Evolutionary conservation across 805 yeast species (phyloP).

Genomic region (Monosporozyma solicola): DNA sequence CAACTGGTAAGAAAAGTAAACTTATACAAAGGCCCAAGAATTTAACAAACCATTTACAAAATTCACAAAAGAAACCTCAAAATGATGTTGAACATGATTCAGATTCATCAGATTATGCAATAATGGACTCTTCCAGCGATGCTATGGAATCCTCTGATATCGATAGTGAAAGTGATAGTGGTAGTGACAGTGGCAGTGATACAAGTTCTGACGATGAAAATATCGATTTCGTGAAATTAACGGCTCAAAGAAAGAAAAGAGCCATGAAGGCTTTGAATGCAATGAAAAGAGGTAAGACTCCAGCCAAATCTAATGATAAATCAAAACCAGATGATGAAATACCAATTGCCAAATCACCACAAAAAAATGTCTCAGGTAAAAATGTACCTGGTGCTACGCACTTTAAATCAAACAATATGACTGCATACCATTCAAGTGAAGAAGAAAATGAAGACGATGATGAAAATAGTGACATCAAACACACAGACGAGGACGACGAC

Average conservation of each 20-base stretch:
- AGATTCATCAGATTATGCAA: constrained; percentile 20
- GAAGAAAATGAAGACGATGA: background rate
- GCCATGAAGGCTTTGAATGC: constrained; percentile 41
- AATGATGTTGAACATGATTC: constrained; percentile 11
- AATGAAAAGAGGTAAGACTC: constrained; percentile 29
- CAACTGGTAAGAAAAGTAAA: constrained; percentile 27
- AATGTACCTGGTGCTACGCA: background rate
- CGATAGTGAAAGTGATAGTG: constrained; percentile 31
- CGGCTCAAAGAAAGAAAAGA: constrained; percentile 55
- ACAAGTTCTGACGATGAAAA: constrained; percentile 56
- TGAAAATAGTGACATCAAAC: background rate
- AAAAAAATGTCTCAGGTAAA: background rate
- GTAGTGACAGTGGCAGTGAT: constrained; percentile 34
- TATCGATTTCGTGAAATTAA: constrained; percentile 63
- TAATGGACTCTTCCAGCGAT: constrained; percentile 14
- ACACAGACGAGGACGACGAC: constrained; percentile 5
- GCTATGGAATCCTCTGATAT: constrained; percentile 18
- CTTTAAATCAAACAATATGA: background rate
- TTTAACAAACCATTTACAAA: background rate
- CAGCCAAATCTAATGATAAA: constrained; percentile 15
- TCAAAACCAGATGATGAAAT: background rate
- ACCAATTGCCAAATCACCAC: background rate
- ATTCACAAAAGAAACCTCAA: background rate
- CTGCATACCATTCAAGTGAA: background rate
- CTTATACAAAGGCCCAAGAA: constrained; percentile 27